Percentiles rank a stretch among this genome's conserved stretches.
Evolutionary conservation across 2,329 filamentous ascomycete species (phyloP).

Genomic region (Ramularia collo-cygni): DNA sequence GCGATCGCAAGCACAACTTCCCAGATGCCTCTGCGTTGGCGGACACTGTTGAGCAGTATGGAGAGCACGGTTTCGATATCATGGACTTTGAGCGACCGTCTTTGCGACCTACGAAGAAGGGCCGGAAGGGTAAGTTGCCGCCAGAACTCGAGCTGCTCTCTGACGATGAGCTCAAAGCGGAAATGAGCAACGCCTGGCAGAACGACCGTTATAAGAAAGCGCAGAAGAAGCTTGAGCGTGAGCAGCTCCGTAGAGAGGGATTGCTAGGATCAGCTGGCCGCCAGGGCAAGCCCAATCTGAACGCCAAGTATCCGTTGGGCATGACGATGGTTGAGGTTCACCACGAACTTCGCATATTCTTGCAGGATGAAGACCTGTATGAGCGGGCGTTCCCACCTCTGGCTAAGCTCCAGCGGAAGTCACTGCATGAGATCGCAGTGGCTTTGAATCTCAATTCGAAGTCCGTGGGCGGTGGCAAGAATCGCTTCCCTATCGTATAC

Average conservation of each 20-base stretch:
- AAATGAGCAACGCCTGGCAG: constrained; percentile 36
- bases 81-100: constrained; percentile 75
- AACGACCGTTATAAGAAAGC: constrained; percentile 42
- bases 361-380: constrained; percentile 54
- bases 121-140: constrained; percentile 43
- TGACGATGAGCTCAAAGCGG: constrained; percentile 38
- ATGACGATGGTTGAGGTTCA: constrained; percentile 65
- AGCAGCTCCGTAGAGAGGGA: constrained; percentile 40
- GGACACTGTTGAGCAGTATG: constrained; percentile 54
- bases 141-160: constrained; percentile 34
- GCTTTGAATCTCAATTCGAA: constrained; percentile 75
- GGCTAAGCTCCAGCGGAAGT: constrained; percentile 67
- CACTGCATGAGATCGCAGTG: constrained; percentile 71
- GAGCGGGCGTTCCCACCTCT: constrained; percentile 77
- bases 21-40: constrained; percentile 51
- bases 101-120: constrained; percentile 58
- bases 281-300: constrained; percentile 45
- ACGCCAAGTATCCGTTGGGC: constrained; percentile 64
- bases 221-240: constrained; percentile 41
- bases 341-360: constrained; percentile 64
- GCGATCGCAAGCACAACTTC: constrained; percentile 35
- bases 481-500: constrained; percentile 69
- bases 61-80: constrained; percentile 69
- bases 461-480: constrained; percentile 66
- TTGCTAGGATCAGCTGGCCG: constrained; percentile 31